Percentiles rank a stretch among this genome's conserved stretches.
Conservation (phyloP, 2,329 filamentous ascomycete genomes). For the Saccharata proteae region DNA sequence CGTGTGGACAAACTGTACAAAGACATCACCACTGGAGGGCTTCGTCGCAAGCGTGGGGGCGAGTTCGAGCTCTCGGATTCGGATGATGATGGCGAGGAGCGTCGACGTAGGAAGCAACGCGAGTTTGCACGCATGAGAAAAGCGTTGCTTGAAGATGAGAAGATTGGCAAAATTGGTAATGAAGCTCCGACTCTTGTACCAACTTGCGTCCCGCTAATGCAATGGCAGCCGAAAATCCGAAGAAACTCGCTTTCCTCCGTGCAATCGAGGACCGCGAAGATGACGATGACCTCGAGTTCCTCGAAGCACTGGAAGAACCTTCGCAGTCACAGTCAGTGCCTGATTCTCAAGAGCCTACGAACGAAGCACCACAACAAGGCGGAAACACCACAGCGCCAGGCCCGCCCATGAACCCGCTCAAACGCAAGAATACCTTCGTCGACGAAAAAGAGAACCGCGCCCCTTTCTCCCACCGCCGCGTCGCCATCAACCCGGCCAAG, state of each 20-base stretch:
- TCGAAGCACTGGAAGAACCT: conserved; percentile 35
- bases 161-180: conserved; percentile 63
- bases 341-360: conserved; percentile 26
- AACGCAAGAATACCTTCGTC: conserved; percentile 26
- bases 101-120: conserved; percentile 66
- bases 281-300: conserved; percentile 62
- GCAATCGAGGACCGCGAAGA: conserved; percentile 73
- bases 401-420: conserved; percentile 17
- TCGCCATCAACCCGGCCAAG: conserved; percentile 33
- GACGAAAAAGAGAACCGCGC: conserved; percentile 34
- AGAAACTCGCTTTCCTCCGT: conserved; percentile 79
- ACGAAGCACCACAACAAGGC: not conserved
- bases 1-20: conserved; percentile 84
- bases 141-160: conserved; percentile 76
- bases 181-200: not conserved
- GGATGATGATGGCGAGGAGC: conserved; percentile 67
- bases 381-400: conserved; percentile 4
- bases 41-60: conserved; percentile 64
- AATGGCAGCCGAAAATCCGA: conserved; percentile 59
- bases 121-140: conserved; percentile 90
- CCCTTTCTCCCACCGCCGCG: conserved; percentile 50
- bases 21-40: conserved; percentile 78
- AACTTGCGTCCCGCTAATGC: conserved; percentile 5
- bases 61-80: conserved; percentile 78
- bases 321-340: conserved; percentile 20